Evolutionary conservation across 768 basidiomycete genomes (phyloP), one percentile per base, ranked within the genome.

Genomic region (Amanita molliuscula): DNA sequence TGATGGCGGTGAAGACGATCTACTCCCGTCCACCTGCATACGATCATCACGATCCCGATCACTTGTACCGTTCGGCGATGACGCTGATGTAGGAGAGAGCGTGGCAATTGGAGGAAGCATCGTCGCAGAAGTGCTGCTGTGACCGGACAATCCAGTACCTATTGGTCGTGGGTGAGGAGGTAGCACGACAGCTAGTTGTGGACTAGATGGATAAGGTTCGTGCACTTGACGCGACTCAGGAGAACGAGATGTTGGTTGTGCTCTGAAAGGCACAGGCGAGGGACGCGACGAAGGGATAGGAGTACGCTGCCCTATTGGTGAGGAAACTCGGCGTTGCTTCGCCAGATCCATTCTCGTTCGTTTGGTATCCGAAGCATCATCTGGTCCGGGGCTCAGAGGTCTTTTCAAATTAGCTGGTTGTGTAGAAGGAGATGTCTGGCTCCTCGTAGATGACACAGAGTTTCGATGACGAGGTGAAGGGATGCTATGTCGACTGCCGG

Each of bases 151-250:
- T 0, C 78, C 75, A 10, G 68, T 66, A 13, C 84, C 85, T 44
- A 85, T 73, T 9, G 85, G 85, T 21, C 82, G 75, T 40, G 86
- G 85, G 59, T 86, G 86, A 21, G 84, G 82, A 36, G 86, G 86
- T 28, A 88, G 71, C 6, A 77, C 75, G 26, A 74, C 72, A 5
- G 81, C 74, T 10, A 84, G 65, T 21, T 79, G 62, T 0, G 85
- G 80, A 56, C 73, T 72, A 49, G 76, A 67, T 33, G 74, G 70
- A 51, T 74, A 78, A 3, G 65, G 61, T 34, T 78, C 77, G 47
- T 65, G 60, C 2, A 59, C 49, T 45, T 76, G 78, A 26, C 82
- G 78, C 10, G 74, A 70, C 60, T 87, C 84, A 16, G 82, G 83
- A 18, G 85, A 86, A 59, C 75, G 82, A 10, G 82, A 77, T 4